phyloP scores from a whole-genome alignment of 768 basidiomycete genomes.

The Hortiboletus campestris region DNA sequence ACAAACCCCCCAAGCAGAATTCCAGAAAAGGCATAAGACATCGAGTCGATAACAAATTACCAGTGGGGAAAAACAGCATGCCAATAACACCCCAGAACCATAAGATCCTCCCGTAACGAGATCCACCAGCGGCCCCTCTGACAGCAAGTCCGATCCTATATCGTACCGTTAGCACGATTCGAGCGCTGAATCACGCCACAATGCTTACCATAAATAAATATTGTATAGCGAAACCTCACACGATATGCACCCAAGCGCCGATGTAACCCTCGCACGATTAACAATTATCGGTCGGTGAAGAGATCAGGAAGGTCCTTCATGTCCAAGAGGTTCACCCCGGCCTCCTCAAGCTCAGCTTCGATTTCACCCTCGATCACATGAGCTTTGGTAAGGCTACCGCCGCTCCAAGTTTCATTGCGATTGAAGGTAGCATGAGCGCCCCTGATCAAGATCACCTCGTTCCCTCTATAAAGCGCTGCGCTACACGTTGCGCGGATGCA shows the following conservation, averaged over 20 bases:
- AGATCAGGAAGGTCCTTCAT: slow-evolving; percentile 63
- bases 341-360: slow-evolving; percentile 67
- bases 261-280: neutral
- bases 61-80: neutral
- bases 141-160: neutral
- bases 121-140: neutral
- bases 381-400: slow-evolving; percentile 53
- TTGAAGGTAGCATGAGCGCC: slow-evolving; percentile 71
- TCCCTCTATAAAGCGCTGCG: slow-evolving; percentile 60
- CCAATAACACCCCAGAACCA: neutral
- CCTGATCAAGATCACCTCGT: slow-evolving; percentile 60
- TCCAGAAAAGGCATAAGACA: neutral
- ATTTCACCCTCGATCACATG: slow-evolving; percentile 54
- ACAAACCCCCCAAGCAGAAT: neutral
- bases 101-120: neutral
- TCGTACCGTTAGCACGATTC: neutral
- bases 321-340: slow-evolving; percentile 61
- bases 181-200: neutral
- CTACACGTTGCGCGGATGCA: slow-evolving; percentile 56
- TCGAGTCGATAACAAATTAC: neutral
- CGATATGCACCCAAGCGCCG: neutral
- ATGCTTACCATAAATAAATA: slow-evolving; percentile 14
- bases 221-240: neutral
- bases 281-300: slow-evolving; percentile 53
- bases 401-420: slow-evolving; percentile 59